Percentiles rank a stretch among this genome's conserved stretches.
These are phyloP conservation scores for Trypanosoma caninum DNA, from an alignment of 208 protist genomes.

Conservation along the genomic window DNA sequence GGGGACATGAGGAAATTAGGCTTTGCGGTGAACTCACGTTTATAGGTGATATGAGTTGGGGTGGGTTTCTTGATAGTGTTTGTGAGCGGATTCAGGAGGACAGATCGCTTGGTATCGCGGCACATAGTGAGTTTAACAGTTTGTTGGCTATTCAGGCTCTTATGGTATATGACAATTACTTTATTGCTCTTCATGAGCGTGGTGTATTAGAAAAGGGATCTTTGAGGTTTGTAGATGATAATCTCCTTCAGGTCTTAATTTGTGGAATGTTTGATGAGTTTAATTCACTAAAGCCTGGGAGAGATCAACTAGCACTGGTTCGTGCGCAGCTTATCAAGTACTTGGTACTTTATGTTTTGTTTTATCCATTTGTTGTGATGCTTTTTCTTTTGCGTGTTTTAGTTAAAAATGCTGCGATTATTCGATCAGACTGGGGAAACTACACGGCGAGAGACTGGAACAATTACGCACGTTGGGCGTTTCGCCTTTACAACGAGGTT, in stretches of 20 bases:
- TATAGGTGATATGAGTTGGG: constrained; percentile 65
- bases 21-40: constrained; percentile 25
- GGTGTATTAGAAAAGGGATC: constrained; percentile 40
- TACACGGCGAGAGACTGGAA: constrained; percentile 64
- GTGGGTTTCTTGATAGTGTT: constrained; percentile 54
- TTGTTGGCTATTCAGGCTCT: constrained; percentile 61
- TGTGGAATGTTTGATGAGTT: constrained; percentile 67
- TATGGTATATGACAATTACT: constrained; percentile 74
- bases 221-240: constrained; percentile 41
- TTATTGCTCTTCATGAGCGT: constrained; percentile 58
- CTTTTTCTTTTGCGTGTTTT: constrained; percentile 58
- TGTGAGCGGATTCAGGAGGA: constrained; percentile 38
- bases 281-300: constrained; percentile 39
- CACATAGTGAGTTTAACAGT: constrained; percentile 39
- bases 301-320: constrained; percentile 35
- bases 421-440: constrained; percentile 52
- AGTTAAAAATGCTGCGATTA: constrained; percentile 63
- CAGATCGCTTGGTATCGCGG: constrained; percentile 23
- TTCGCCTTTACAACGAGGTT: constrained; percentile 86
- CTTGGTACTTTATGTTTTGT: constrained; percentile 33
- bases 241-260: constrained; percentile 40
- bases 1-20: constrained; percentile 39
- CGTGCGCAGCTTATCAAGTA: constrained; percentile 39
- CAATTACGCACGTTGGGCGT: constrained; percentile 48
- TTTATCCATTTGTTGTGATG: constrained; percentile 55